These are phyloP conservation scores for Ogataea pini DNA, from an alignment of 805 yeast species.

Conservation along the genomic window DNA sequence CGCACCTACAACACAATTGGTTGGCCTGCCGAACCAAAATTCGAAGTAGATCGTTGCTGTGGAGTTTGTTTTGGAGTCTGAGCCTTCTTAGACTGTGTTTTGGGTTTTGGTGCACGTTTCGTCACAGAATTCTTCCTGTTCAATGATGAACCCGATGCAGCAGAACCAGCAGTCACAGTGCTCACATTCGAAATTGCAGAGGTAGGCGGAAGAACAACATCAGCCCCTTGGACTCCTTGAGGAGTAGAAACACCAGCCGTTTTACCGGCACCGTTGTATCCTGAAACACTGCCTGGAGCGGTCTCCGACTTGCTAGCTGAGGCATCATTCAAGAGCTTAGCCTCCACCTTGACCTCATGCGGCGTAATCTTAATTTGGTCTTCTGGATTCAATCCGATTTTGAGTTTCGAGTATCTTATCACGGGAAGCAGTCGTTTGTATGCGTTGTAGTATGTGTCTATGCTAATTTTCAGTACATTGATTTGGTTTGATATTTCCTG, in stretches of 20 bases:
- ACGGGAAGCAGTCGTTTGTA: constrained; percentile 51
- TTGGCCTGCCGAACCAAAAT: constrained; percentile 11
- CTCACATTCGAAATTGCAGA: constrained; percentile 2
- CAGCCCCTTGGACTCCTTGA: not conserved
- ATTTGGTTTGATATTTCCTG: constrained; percentile 40
- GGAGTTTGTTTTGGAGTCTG: constrained; percentile 3
- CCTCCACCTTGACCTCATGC: constrained; percentile 30
- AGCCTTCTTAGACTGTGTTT: not conserved
- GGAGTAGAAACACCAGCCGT: not conserved
- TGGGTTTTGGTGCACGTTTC: constrained; percentile 7
- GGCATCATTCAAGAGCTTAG: constrained; percentile 16
- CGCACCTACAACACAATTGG: constrained; percentile 13
- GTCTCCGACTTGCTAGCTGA: constrained; percentile 12
- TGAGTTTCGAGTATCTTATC: constrained; percentile 50
- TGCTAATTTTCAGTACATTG: constrained; percentile 37
- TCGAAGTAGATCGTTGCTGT: constrained; percentile 1
- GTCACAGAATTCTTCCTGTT: constrained; percentile 2
- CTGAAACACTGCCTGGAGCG: not conserved
- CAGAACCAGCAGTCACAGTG: constrained; percentile 1
- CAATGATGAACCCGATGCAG: not conserved
- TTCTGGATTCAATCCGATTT: constrained; percentile 52
- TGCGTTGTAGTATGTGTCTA: constrained; percentile 44
- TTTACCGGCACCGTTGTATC: not conserved
- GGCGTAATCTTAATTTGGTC: constrained; percentile 35
- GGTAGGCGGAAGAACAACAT: not conserved